Base-by-base conservation (phyloP, 2,329 filamentous ascomycete genomes). In the Penicillium occitanis region DNA sequence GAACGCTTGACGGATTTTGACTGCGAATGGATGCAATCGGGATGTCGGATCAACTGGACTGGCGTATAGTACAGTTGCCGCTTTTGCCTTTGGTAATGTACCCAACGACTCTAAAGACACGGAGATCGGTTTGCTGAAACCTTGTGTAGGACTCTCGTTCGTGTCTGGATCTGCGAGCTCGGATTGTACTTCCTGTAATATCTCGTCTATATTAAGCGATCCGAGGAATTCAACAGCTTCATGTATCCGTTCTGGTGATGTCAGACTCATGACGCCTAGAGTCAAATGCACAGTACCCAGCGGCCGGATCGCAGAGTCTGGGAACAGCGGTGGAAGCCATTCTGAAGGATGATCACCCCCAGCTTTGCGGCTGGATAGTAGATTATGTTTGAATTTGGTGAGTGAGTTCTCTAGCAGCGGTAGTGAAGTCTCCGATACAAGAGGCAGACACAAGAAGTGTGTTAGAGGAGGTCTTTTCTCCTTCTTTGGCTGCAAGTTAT, bases 221-320 rank as follows among this genome's bases (percentile, higher is more conserved):
- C 79, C 67, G 0, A 88, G 74, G 14, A 84, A 76, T 0, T 71
- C 51, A 28, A 81, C 70, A 0, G 85, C 87, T 35, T 78, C 76
- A 0, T 82, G 71, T 2, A 89, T 68, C 0, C 78, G 76, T 55
- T 84, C 81, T 2, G 81, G 77, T 2, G 80, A 82, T 2, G 82
- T 78, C 10, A 97, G 84, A 69, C 86, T 90, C 90, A 97, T 93
- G 1, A 96, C 91, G 0, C 93, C 93, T 0, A 97, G 83, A 0
- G 93, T 97, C 2, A 96, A 81, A 77, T 98, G 94, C 58, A 97
- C 78, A 0, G 92, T 93, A 0, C 91, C 91, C 0, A 91, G 78
- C 0, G 92, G 92, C 33, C 93, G 83, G 61, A 97, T 80, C 1
- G 92, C 92, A 64, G 85, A 85, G 37, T 81, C 75, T 0, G 91